phyloP scores from a whole-genome alignment of 1,284 basidiomycete species.

The Pholiota adiposa region DNA sequence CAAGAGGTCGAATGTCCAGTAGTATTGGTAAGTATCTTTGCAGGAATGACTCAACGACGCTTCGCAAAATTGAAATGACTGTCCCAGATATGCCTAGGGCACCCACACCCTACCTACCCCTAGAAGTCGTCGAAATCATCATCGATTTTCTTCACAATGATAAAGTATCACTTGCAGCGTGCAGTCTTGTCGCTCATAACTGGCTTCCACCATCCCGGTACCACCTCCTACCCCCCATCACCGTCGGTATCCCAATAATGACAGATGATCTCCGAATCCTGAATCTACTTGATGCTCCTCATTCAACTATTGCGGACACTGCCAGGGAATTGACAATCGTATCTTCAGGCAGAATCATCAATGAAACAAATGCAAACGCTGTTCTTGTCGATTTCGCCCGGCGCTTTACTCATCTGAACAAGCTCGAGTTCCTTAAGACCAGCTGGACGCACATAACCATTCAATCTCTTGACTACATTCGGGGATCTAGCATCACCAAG shows the following conservation, averaged over 20 bases:
- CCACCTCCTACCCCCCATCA: constrained; percentile 8
- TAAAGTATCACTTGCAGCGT: constrained; percentile 10
- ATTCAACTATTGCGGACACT: neutral
- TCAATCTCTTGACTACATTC: neutral
- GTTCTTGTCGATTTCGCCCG: neutral
- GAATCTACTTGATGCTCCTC: neutral
- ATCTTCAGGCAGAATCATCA: neutral
- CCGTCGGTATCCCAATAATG: neutral
- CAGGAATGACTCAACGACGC: too few relatives aligned
- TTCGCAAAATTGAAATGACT: neutral
- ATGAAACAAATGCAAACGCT: too few relatives aligned
- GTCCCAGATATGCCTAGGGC: neutral
- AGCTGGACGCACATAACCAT: neutral
- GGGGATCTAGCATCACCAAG: neutral
- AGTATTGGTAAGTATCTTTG: too few relatives aligned
- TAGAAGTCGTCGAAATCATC: constrained; percentile 17
- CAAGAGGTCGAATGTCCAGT: too few relatives aligned
- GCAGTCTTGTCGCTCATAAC: constrained; percentile 9
- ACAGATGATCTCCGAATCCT: neutral
- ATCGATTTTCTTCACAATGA: constrained; percentile 17
- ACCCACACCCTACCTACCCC: constrained; percentile 1
- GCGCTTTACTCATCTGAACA: neutral
- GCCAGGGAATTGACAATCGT: neutral
- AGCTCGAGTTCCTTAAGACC: neutral
- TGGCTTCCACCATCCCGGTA: constrained; percentile 15